phyloP scores from a whole-genome alignment of 2,329 filamentous ascomycete genomes.

The Nannizziopsis arthrosporioides region DNA sequence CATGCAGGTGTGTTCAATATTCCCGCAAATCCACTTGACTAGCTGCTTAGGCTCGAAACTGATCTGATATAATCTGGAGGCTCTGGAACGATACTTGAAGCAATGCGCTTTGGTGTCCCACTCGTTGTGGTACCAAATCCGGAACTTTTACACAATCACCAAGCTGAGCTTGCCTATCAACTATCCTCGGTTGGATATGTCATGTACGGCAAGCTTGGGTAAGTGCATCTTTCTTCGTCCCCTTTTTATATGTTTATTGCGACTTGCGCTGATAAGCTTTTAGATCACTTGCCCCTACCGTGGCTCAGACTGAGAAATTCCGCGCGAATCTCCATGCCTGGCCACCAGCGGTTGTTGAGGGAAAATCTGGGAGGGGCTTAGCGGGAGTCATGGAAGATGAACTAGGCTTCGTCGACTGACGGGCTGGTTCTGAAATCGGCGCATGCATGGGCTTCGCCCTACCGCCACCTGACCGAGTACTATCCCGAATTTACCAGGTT shows the following conservation, averaged over 20 bases:
- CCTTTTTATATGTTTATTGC: not conserved
- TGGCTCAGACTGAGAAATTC: conserved; percentile 40
- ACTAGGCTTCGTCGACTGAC: conserved; percentile 44
- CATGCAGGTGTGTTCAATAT: conserved; percentile 60
- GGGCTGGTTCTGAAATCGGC: not conserved
- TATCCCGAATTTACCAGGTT: not conserved
- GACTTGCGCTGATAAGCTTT: conserved; percentile 7
- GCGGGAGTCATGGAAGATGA: conserved; percentile 46
- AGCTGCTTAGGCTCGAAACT: not conserved
- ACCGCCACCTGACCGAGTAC: not conserved
- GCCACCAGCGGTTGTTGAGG: conserved; percentile 40
- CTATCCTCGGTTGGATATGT: conserved; percentile 65
- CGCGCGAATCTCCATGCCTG: conserved; percentile 35
- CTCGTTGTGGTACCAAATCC: conserved; percentile 86
- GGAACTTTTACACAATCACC: conserved; percentile 75
- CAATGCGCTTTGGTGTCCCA: conserved; percentile 58
- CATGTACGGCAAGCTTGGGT: conserved; percentile 58
- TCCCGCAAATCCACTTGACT: not conserved
- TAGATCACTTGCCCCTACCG: conserved; percentile 39
- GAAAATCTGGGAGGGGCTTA: conserved; percentile 30
- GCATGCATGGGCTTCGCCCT: not conserved
- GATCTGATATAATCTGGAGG: conserved; percentile 41
- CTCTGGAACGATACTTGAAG: conserved; percentile 79
- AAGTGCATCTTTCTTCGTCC: conserved; percentile 22
- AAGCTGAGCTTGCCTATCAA: conserved; percentile 70